Evolutionary conservation across 2,329 filamentous ascomycete species (phyloP).

Genomic region (Zymoseptoria ardabiliae): DNA sequence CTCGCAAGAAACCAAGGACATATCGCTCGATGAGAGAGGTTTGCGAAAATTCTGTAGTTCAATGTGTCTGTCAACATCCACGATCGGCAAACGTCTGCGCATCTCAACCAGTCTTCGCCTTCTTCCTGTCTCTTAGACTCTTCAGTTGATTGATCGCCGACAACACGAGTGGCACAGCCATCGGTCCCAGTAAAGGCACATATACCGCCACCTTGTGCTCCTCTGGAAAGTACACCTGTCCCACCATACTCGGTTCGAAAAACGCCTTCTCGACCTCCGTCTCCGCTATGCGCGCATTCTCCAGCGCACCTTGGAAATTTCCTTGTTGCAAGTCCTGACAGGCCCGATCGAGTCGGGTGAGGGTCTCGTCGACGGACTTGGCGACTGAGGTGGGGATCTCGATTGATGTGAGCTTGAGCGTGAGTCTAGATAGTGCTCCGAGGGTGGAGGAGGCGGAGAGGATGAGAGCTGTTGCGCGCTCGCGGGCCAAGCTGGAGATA

Average conservation of each 20-base stretch:
- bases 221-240: conserved; percentile 95
- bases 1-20: no score
- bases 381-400: conserved; percentile 84
- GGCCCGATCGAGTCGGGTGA: conserved; percentile 67
- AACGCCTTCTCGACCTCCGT: conserved; percentile 87
- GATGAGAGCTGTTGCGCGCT: conserved; percentile 76
- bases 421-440: conserved; percentile 83
- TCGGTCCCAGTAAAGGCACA: conserved; percentile 78
- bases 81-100: background rate
- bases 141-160: conserved; percentile 72
- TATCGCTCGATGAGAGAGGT: no score
- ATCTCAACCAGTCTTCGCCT: background rate
- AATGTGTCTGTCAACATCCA: background rate
- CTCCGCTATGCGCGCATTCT: conserved; percentile 77
- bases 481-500: conserved; percentile 75
- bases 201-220: conserved; percentile 98
- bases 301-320: conserved; percentile 59
- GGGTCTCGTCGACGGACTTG: conserved; percentile 71
- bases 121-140: conserved; percentile 10
- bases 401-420: conserved; percentile 76
- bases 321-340: conserved; percentile 62
- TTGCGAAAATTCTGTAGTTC: no score
- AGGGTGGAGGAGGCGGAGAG: conserved; percentile 87
- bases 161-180: conserved; percentile 84
- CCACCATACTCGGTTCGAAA: conserved; percentile 98